Evolutionary conservation across 257 asterid genomes (phyloP), one percentile per base, ranked within the genome.

Genomic region (Solanum rostratum): DNA sequence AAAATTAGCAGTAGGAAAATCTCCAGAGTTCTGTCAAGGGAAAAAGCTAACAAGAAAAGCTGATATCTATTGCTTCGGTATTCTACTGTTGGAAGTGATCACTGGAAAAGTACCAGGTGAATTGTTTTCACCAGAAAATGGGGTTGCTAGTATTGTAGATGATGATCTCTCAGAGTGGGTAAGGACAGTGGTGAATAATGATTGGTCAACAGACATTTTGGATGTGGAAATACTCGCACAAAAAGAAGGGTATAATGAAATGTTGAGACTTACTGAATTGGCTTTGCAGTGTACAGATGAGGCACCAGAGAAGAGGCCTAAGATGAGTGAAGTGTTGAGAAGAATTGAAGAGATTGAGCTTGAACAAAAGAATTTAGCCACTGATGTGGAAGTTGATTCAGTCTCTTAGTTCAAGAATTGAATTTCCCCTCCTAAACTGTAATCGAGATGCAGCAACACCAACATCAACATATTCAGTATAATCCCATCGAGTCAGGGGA

Each of bases 131-230:
- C 55, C 69, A 4, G 87, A 76, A 59, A 37, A 53, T 73, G 68
- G 27, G 1, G n/a, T 22, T 63, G 19, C 68, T 14, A 78, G 50
- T 19, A 33, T 46, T n/a, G 60, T 15, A 13, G 88, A 70, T 63
- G 85, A 78, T 50, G 95, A 91, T 85, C 86, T 93, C 7, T 92
- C 95, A 1, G 92, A 88, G 18, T 94, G 97, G 97, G 96, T 93
- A 10, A 87, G 91, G 46, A 84, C 87, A 14, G 91, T 92, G 11
- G 90, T 92, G 16, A 84, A 85, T 43, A 81, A 70, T 12, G 96
- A 92, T 70, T 94, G 98, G 97, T 94, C 97, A 41, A 90, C 95
- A 0, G 97, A 94, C 70, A 90, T 94, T 83, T 73, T 94, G 85
- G 98, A 94, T 10, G 74, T 86, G 69, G 92, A 94, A 24, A 90